Conservation (phyloP, 441 rosid species). For the Gossypium lobatum region DNA sequence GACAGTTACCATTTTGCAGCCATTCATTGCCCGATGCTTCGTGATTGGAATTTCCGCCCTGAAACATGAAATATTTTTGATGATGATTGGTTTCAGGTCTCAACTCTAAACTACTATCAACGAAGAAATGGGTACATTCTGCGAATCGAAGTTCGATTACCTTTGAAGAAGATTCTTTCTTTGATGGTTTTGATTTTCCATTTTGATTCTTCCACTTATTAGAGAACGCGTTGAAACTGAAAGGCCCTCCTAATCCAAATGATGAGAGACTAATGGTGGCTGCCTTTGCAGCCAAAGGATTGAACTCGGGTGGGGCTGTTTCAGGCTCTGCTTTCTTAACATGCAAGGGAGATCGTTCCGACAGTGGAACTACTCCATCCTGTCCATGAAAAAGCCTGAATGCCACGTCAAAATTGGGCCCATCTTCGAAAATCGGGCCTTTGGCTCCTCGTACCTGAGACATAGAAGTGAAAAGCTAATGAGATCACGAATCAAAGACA, state of each 20-base stretch:
- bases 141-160: conserved; percentile 14
- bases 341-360: conserved; percentile 29
- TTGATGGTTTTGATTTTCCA: conserved; percentile 45
- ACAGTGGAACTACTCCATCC: conserved; percentile 72
- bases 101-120: background rate
- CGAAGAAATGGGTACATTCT: background rate
- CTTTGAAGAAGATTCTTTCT: conserved; percentile 51
- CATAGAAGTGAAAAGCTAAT: conserved; percentile 4
- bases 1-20: conserved; percentile 66
- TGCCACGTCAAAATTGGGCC: conserved; percentile 65
- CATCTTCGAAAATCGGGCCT: conserved; percentile 80
- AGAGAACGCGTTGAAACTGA: conserved; percentile 53
- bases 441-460: conserved; percentile 47
- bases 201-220: conserved; percentile 47
- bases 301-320: conserved; percentile 38
- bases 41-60: conserved; percentile 59
- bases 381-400: conserved; percentile 70
- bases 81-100: background rate
- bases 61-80: conserved; percentile 17
- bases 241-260: conserved; percentile 62
- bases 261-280: conserved; percentile 70
- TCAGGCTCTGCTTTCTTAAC: conserved; percentile 27
- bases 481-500: background rate
- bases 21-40: conserved; percentile 57
- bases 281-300: conserved; percentile 68